Evolutionary conservation across 2,329 filamentous ascomycete genomes (phyloP), one percentile per base, ranked within the genome.

Genomic region (Aspergillus viridinutans): DNA sequence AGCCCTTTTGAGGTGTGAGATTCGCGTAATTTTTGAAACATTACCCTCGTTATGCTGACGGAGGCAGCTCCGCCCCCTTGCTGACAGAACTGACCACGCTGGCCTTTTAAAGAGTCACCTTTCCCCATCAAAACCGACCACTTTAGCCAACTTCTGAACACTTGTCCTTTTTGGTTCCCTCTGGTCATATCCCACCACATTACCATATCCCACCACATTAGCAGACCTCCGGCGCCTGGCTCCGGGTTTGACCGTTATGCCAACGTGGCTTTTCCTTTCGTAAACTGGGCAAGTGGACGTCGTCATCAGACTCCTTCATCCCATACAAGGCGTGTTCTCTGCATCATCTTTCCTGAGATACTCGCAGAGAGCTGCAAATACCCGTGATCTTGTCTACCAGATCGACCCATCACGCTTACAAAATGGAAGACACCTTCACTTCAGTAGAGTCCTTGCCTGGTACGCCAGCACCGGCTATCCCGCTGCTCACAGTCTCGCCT

Each of bases 401-500:
- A 47, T 23, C 6, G 5, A 3, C 43, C 47, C 40, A 28, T 58
- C 53, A 43, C 50, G 23, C 54, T 55, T 61, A 48, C 50, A 58
- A 55, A 32, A 73, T 75, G 72, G 69, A 73, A 58, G 64, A 71
- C 56, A 62, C 61, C 28, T 72, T 71, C 52, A 67, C 69, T 42
- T 64, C 68, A 17, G 61, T 70, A 55, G 67, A 72, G 56, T 69
- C 71, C 6, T 57, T 74, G 54, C 64, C 72, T 25, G 58, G 60
- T 47, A 66, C 68, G 5, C 70, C 73, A 3, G 66, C 58, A 7
- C 60, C 71, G 21, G 73, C 75, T 47, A 61, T 71, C n/a, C 68
- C 70, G 40, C 61, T 68, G 45, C 67, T 76, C 55, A 76, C 74
- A 43, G 69, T 77, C 63, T 76, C 73, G 45, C 74, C 74, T 21